Evolutionary conservation across 306 rosid genomes (phyloP).

Genomic region (Lathyrus aphaca): DNA sequence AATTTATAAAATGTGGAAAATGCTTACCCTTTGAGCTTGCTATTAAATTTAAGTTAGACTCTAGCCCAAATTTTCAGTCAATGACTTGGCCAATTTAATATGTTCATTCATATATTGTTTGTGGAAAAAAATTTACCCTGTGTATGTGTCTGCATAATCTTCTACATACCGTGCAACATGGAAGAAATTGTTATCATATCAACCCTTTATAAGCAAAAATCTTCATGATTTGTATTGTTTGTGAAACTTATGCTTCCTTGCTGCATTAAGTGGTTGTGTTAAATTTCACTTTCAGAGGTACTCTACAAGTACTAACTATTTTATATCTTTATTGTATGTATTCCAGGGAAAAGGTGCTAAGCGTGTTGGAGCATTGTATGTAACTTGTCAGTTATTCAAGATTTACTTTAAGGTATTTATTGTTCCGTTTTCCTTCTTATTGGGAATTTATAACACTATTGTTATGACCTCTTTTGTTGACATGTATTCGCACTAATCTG

Average conservation of each 20-base stretch:
- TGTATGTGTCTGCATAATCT: background rate
- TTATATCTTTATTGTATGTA: conserved; percentile 20
- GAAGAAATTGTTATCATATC: background rate
- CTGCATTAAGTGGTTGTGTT: background rate
- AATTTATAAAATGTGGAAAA: background rate
- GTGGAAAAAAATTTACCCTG: background rate
- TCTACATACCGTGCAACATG: background rate
- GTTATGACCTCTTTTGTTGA: conserved; percentile 24
- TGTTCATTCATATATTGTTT: background rate
- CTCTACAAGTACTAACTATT: conserved; percentile 32
- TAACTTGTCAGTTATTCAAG: conserved; percentile 94
- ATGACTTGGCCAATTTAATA: background rate
- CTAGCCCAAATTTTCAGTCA: background rate
- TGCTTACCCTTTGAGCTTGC: background rate
- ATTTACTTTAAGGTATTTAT: conserved; percentile 82
- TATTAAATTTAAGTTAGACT: background rate
- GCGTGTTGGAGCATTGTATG: conserved; percentile 94
- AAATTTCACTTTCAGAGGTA: conserved; percentile 26
- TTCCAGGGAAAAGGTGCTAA: conserved; percentile 92
- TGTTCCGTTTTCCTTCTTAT: conserved; percentile 24
- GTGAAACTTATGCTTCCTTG: conserved; percentile 32
- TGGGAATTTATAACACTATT: background rate
- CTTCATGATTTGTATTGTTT: conserved; percentile 4
- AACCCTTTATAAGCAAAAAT: conserved; percentile 19
- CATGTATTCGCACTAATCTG: conserved; percentile 16